Base-by-base conservation (phyloP, 768 basidiomycete species). In the Punctularia strigosozonata region DNA sequence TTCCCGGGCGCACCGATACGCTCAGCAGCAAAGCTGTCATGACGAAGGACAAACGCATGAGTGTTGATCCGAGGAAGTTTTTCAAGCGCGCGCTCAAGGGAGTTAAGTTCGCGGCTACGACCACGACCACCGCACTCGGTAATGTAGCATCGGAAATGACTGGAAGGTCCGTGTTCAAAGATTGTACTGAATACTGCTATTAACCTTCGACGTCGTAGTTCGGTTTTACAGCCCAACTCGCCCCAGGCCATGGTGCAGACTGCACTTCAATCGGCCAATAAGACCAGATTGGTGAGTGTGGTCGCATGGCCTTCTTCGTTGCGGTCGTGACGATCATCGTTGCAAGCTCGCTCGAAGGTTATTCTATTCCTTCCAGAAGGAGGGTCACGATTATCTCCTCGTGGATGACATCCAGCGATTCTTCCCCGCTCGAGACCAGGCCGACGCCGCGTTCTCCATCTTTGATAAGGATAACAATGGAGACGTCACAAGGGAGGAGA, bases 171-270 rank as follows among this genome's bases (percentile, higher is more conserved):
- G 53, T 21, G 24, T 12, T 19, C 8, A 25, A 15, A 24, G 17
- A 41, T 12, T 39, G 36, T 21, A 35, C 8, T 28, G n/a, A 21
- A 18, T 31, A 17, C 12, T 5, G 24, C 20, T 21, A 15, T 26
- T 39, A 26, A 12, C 24, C 4, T 21, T 41, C 15, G 42, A 15
- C 36, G 43, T 36, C 43, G 42, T 35, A 77, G 75, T 43, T 80
- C 78, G 26, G 72, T 91, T n/a, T 59, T 92, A 17, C 88, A 91
- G 55, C 89, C 89, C 30, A 90, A 91, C 53, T 86, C 84, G 1
- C 83, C 86, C 0, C 74, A 75, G 51, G 80, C 81, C 19, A 75
- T 82, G 61, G 83, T 92, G 31, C 75, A 80, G 48, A 78, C 76
- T 4, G 84, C 86, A 4, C 61, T 95, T 14, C 71, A 76, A 44